Base-by-base conservation (phyloP, 345 rosid genomes). In the Hevea brasiliensis region DNA sequence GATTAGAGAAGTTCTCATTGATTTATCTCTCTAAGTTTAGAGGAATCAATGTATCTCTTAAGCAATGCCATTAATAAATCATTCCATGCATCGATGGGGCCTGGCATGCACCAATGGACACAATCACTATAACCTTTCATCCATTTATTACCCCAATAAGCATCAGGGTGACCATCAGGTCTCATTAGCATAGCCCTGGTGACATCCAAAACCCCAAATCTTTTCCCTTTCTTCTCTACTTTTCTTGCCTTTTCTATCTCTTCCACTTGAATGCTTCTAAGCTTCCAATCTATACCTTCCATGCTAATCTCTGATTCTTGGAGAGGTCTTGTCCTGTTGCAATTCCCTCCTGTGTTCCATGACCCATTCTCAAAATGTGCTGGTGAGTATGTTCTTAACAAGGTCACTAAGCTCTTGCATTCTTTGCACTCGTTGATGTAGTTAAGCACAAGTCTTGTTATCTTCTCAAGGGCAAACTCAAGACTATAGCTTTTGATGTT, bases 101-200 rank as follows among this genome's bases (percentile, higher is more conserved):
- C 98, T 0, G 99, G 99, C 78, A 95, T 60, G 84, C 99, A 95
- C 98, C 99, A 89, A 48, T 90, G 97, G 8, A 87, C 86, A 56
- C 97, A 92, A 66, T 92, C 98, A 23, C 81, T 92, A 35, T 70
- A 90, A 4, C 96, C 98, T 47, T 76, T 87, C 96, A 87, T 89
- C 98, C 92, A 86, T 68, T 84, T 76, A 63, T 94, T 92, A 6
- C 86, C 94, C 97, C 91, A 89, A 58, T 75, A 67, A 29, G 67
- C 76, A 24, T 87, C 85, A 0, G 99, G 98, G 42, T 95, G 98
- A 2, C 97, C 98, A 62, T 94, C 97, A 0, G 95, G 89, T 76
- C 95, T 86, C 92, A 92, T 86, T 50, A 84, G 26, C 99, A 87
- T 90, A 1, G 89, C 90, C 75, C 50, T 83, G 0, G 93, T 90